These are phyloP conservation scores for Vitellaria paradoxa DNA, from an alignment of 179 eudicot genomes.

Conservation along the genomic window DNA sequence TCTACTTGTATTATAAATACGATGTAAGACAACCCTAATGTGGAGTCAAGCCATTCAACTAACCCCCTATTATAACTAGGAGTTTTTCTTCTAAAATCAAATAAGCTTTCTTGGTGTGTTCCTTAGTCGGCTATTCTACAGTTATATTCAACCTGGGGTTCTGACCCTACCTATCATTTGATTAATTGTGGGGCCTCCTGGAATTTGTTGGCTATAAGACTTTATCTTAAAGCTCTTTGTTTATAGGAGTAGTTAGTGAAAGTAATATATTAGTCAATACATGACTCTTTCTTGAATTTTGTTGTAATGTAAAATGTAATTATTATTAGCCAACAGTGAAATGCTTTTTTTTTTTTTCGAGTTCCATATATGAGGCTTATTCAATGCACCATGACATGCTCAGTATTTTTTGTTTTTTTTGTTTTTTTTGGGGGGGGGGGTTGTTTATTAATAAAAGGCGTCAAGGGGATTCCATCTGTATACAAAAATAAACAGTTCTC, in stretches of 20 bases:
- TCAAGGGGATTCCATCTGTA: too few relatives aligned
- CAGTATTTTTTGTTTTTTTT: too few relatives aligned
- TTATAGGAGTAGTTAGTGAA: not conserved
- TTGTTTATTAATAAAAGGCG: too few relatives aligned
- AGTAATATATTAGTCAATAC: not conserved
- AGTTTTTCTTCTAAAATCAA: not conserved
- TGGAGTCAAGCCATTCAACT: too few relatives aligned
- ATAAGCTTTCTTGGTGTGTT: not conserved
- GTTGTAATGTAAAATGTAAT: not conserved
- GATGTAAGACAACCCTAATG: too few relatives aligned
- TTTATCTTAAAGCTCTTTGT: not conserved
- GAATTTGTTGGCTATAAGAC: not conserved
- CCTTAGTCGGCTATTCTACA: not conserved
- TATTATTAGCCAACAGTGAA: not conserved
- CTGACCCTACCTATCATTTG: not conserved
- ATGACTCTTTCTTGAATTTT: not conserved
- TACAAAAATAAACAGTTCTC: too few relatives aligned
- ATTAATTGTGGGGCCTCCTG: not conserved
- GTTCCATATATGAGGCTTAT: not conserved
- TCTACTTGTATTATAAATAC: too few relatives aligned
- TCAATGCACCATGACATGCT: not conserved
- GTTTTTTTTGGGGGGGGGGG: too few relatives aligned
- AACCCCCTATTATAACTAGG: not conserved
- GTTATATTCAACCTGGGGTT: not conserved
- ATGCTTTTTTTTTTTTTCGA: not conserved